These are phyloP conservation scores for Kluyveromyces starmeri DNA, from an alignment of 805 yeast species.

Conservation along the genomic window DNA sequence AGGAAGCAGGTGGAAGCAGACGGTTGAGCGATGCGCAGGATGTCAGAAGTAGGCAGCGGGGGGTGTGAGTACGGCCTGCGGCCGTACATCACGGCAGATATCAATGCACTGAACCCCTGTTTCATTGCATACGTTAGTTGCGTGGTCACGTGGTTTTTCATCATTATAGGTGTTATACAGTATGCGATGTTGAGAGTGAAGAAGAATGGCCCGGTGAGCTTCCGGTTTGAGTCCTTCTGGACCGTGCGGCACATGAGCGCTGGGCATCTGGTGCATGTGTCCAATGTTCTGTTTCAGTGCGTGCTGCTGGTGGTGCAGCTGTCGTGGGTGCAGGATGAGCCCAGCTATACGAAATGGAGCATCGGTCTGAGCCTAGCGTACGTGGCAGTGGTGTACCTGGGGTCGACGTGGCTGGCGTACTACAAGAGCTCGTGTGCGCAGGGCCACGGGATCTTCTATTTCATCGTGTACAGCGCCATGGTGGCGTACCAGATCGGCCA, in stretches of 20 bases:
- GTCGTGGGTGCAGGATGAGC: conserved; percentile 5
- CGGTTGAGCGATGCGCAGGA: too few species aligned
- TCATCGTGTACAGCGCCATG: conserved; percentile 14
- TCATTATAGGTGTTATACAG: conserved; percentile 19
- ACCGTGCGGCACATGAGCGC: conserved; percentile 8
- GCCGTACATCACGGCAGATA: conserved; percentile 29
- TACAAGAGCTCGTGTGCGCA: conserved; percentile 25
- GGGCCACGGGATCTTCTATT: conserved; percentile 25
- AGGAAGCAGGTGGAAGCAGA: too few species aligned
- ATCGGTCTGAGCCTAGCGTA: conserved; percentile 14
- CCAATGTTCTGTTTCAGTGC: conserved; percentile 16
- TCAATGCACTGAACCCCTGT: conserved; percentile 31
- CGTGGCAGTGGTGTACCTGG: conserved; percentile 17
- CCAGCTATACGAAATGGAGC: conserved; percentile 9
- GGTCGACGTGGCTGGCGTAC: conserved; percentile 22
- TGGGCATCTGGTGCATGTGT: conserved; percentile 16
- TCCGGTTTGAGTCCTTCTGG: conserved; percentile 8
- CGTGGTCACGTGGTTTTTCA: conserved; percentile 12
- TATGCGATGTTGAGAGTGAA: conserved; percentile 12
- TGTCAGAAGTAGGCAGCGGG: conserved; percentile 4
- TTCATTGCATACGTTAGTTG: conserved; percentile 19
- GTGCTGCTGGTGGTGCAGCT: conserved; percentile 11
- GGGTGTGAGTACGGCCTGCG: conserved; percentile 14
- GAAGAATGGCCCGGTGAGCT: conserved; percentile 14
- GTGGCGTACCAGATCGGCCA: conserved; percentile 19